Evolutionary conservation across 2,329 filamentous ascomycete species (phyloP).

Genomic region (Colletotrichum sp.): DNA sequence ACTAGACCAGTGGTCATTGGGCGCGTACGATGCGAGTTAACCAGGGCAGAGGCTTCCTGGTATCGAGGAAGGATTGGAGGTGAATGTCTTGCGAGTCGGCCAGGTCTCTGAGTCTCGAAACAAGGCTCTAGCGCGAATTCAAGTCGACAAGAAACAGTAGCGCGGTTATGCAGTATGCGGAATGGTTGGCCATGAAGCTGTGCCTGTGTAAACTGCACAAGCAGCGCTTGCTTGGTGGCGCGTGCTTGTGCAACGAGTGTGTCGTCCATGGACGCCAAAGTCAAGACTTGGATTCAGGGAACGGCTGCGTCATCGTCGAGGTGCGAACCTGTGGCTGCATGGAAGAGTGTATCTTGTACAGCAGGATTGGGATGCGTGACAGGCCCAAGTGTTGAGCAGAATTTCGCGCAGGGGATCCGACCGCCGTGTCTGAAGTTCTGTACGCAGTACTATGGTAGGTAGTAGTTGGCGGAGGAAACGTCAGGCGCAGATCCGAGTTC

Average conservation of each 20-base stretch:
- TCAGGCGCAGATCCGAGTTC: background rate
- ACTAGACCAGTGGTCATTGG: background rate
- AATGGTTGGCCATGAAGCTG: background rate
- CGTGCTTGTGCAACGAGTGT: background rate
- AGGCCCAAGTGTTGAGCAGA: background rate
- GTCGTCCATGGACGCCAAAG: background rate
- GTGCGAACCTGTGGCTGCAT: background rate
- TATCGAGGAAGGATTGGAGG: background rate
- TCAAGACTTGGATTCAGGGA: background rate
- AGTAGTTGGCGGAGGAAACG: background rate
- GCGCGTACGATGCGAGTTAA: background rate
- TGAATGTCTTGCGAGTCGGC: background rate
- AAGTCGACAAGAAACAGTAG: conserved; percentile 8
- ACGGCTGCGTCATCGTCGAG: background rate
- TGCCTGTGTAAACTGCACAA: background rate
- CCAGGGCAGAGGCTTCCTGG: background rate
- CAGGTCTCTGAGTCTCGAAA: conserved; percentile 2
- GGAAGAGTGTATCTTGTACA: background rate
- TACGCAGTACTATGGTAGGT: background rate
- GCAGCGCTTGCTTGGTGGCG: background rate
- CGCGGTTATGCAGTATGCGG: conserved; percentile 15
- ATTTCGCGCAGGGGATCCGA: conserved; percentile 5
- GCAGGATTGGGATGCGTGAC: background rate
- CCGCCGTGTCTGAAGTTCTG: conserved; percentile 1
- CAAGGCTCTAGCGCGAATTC: conserved; percentile 14